Percentiles rank a stretch among this genome's conserved stretches.
Conservation (phyloP, 192 early-diverging fungal species). For the Umbelopsis ramanniana region DNA sequence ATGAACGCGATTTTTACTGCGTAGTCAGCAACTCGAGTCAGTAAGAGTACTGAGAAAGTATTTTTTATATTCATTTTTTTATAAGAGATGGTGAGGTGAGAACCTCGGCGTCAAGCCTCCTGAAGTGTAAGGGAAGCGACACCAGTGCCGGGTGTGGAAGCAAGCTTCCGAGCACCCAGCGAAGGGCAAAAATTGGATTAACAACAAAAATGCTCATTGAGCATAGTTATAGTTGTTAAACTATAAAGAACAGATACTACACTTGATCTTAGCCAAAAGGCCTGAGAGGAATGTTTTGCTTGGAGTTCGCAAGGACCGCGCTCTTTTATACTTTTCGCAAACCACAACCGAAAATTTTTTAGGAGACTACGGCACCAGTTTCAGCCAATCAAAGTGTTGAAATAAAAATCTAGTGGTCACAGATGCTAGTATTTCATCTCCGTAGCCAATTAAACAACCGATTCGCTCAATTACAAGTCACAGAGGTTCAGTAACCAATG, state of each 20-base stretch:
- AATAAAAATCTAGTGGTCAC: too few species aligned
- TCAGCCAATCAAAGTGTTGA: too few species aligned
- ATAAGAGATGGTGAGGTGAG: conserved; percentile 13
- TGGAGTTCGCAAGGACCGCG: conserved; percentile 6
- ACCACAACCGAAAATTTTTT: background rate
- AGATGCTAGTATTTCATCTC: too few species aligned
- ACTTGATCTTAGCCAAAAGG: conserved; percentile 90
- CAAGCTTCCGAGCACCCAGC: conserved; percentile 47
- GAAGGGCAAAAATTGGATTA: conserved; percentile 66
- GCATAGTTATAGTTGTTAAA: conserved; percentile 64
- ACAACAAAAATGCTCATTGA: conserved; percentile 52
- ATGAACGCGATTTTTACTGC: too few species aligned
- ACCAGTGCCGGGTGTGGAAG: conserved; percentile 60
- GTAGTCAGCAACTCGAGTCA: too few species aligned
- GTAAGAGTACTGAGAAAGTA: background rate
- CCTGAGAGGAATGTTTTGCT: conserved; percentile 63
- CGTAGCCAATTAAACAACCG: too few species aligned
- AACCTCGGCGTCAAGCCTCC: conserved; percentile 58
- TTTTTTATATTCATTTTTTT: conserved; percentile 21
- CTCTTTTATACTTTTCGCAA: conserved; percentile 36
- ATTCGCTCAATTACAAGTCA: too few species aligned
- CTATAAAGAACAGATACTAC: conserved; percentile 89
- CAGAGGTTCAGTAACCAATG: too few species aligned
- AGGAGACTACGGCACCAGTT: background rate
- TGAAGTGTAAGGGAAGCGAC: conserved; percentile 70